These are phyloP conservation scores for Grosmannia huntii DNA, from an alignment of 2,329 filamentous ascomycete genomes.

Conservation along the genomic window DNA sequence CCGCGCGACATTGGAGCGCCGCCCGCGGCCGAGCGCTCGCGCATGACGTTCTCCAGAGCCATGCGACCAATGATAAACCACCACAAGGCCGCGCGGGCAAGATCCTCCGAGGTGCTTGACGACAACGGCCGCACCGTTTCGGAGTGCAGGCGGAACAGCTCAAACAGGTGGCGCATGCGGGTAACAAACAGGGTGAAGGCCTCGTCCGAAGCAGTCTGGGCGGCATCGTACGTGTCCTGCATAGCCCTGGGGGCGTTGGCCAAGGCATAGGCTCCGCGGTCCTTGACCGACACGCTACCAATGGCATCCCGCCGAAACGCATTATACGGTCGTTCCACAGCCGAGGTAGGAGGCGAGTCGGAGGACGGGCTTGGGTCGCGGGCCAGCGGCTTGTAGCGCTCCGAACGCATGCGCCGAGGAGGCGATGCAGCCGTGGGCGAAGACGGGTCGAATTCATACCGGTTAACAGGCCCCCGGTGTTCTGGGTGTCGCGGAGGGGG, in stretches of 20 bases:
- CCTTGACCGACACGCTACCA: conserved; percentile 11
- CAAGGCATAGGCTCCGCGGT: not conserved
- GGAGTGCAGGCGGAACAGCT: conserved; percentile 65
- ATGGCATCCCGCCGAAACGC: conserved; percentile 15
- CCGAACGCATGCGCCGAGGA: not conserved
- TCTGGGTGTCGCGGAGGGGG: conserved; percentile 3
- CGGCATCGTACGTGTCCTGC: conserved; percentile 26
- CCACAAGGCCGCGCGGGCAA: conserved; percentile 66
- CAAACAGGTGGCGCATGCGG: conserved; percentile 60
- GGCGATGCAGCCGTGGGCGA: not conserved
- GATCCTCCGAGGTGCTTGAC: conserved; percentile 49
- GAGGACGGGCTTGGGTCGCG: conserved; percentile 28
- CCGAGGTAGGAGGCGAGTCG: conserved; percentile 14
- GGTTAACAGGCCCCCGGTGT: not conserved
- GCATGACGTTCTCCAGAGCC: conserved; percentile 58
- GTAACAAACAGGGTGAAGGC: conserved; percentile 57
- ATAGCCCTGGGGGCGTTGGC: conserved; percentile 17
- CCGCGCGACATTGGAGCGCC: conserved; percentile 27
- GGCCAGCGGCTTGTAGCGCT: not conserved
- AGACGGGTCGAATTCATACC: not conserved
- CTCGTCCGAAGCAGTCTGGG: conserved; percentile 41
- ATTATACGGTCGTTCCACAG: conserved; percentile 15
- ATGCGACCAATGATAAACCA: conserved; percentile 80
- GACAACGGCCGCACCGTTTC: conserved; percentile 58
- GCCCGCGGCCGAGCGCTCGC: conserved; percentile 43